A percentile compares a stretch with the other conserved stretches of the same genome.
Evolutionary conservation across 495 filamentous ascomycete genomes (phyloP).

Genomic region (Hypoxylon rickii): DNA sequence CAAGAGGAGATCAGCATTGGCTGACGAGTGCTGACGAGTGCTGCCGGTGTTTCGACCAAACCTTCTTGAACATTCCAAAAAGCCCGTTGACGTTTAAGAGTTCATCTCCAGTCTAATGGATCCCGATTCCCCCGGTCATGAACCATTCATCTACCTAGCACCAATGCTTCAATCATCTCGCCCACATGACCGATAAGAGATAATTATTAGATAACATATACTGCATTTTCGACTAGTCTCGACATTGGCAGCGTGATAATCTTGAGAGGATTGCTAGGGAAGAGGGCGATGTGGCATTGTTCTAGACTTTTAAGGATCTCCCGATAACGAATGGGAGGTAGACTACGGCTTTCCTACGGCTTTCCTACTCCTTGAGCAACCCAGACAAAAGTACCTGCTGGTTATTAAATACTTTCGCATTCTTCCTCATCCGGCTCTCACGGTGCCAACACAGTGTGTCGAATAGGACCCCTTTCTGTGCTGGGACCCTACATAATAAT

Average conservation of each 20-base stretch:
- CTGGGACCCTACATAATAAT: too few species aligned
- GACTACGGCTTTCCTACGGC: neutral
- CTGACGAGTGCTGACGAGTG: slow-evolving; percentile 15
- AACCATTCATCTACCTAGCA: neutral
- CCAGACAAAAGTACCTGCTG: neutral
- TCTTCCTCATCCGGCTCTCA: slow-evolving; percentile 3
- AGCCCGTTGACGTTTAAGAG: slow-evolving; percentile 10
- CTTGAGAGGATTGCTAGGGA: slow-evolving; percentile 7
- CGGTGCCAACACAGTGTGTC: slow-evolving; percentile 9
- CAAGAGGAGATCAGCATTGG: slow-evolving; percentile 4
- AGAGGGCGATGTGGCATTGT: slow-evolving; percentile 13
- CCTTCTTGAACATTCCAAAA: slow-evolving; percentile 11
- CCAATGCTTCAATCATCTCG: slow-evolving; percentile 1
- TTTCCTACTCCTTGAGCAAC: neutral
- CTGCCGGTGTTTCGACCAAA: slow-evolving; percentile 13
- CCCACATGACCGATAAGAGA: slow-evolving; percentile 7
- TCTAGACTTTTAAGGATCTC: too few species aligned
- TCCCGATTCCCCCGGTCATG: slow-evolving; percentile 18
- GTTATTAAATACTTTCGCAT: slow-evolving; percentile 7
- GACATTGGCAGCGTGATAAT: slow-evolving; percentile 19
- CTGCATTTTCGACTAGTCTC: slow-evolving; percentile 13
- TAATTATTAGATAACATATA: slow-evolving; percentile 23
- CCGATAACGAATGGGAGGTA: slow-evolving; percentile 16
- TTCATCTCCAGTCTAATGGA: neutral
- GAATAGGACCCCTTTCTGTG: too few species aligned